These are phyloP conservation scores for Geosiphon pyriformis DNA, from an alignment of 192 early-diverging fungal species.

Conservation along the genomic window DNA sequence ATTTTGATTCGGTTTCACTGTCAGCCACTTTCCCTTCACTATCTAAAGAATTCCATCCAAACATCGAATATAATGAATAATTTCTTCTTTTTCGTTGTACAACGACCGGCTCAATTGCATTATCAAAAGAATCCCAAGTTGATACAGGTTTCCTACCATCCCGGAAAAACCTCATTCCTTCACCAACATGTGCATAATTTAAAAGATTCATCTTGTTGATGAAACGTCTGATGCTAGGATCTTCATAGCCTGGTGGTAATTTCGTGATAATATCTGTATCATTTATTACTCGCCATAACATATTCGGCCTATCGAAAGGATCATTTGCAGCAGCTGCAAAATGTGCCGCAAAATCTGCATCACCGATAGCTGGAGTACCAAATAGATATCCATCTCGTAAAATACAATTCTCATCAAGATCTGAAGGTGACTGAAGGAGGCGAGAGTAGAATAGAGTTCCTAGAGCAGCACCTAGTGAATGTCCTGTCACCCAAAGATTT, in stretches of 20 bases:
- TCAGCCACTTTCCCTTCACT: not conserved
- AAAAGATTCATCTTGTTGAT: not conserved
- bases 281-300: conserved; percentile 42
- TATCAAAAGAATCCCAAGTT: not conserved
- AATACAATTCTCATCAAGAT: conserved; percentile 1
- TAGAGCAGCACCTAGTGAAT: conserved; percentile 48
- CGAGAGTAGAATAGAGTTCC: conserved; percentile 38
- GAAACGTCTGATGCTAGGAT: conserved; percentile 19
- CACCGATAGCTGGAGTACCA: conserved; percentile 42
- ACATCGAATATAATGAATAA: too few species aligned
- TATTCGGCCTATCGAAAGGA: conserved; percentile 19
- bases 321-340: conserved; percentile 32
- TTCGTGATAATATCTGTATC: conserved; percentile 39
- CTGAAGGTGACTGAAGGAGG: conserved; percentile 32
- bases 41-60: not conserved
- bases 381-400: conserved; percentile 37
- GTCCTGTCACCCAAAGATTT: conserved; percentile 49
- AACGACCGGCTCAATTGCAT: too few species aligned
- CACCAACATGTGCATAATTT: conserved; percentile 7
- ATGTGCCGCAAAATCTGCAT: conserved; percentile 39
- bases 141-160: conserved; percentile 7
- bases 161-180: conserved; percentile 4
- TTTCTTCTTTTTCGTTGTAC: too few species aligned
- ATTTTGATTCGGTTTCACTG: too few species aligned
- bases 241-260: conserved; percentile 37